phyloP scores from a whole-genome alignment of 202 grass and related monocot genomes.

The Miscanthus sacchariflorus region DNA sequence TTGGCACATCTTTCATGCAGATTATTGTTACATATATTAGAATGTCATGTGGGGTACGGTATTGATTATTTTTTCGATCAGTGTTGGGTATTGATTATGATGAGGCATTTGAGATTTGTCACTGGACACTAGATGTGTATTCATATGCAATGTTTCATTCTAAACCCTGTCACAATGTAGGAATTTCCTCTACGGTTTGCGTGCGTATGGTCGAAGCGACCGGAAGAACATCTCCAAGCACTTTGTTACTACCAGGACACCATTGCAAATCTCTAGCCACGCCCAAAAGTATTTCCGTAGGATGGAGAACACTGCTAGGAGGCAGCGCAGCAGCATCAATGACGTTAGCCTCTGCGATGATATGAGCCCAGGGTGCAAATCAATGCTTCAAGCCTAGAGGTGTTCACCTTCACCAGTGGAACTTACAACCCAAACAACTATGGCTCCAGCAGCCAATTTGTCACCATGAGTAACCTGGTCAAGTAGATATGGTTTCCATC shows the following conservation, averaged over 20 bases:
- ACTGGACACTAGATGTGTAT: neutral
- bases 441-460: no score
- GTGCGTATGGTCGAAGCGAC: constrained; percentile 18
- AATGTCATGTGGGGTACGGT: neutral
- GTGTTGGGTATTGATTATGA: neutral
- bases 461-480: neutral
- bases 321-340: neutral
- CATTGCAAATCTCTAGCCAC: constrained; percentile 49
- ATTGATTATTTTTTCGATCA: no score
- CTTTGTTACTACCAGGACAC: constrained; percentile 25
- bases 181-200: constrained; percentile 37
- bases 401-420: neutral
- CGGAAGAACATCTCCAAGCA: constrained; percentile 50
- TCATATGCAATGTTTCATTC: neutral
- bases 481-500: neutral
- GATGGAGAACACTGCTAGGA: neutral
- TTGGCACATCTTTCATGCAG: neutral
- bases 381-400: no score
- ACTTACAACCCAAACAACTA: neutral
- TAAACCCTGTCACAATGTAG: neutral
- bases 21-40: neutral
- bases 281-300: constrained; percentile 48
- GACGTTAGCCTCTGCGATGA: neutral
- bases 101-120: neutral
- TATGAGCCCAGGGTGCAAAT: neutral